phyloP scores from a whole-genome alignment of 257 asterid species.

The Petrea volubilis region DNA sequence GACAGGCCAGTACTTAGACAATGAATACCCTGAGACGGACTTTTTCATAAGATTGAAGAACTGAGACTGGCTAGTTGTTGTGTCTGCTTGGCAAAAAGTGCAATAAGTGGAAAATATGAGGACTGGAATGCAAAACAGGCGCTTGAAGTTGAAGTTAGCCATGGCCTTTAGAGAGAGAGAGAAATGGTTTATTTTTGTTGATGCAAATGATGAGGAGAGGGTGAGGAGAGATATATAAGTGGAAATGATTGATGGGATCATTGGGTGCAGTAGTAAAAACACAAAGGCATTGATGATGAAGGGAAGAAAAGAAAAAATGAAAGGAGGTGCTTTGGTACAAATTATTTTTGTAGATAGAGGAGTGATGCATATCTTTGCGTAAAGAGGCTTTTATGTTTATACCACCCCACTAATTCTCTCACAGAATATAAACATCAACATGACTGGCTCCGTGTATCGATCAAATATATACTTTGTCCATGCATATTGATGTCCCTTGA shows the following conservation, averaged over 20 bases:
- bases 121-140: conserved; percentile 24
- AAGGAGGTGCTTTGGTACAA: conserved; percentile 43
- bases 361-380: conserved; percentile 43
- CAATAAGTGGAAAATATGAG: conserved; percentile 22
- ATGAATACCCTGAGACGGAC: conserved; percentile 41
- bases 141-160: conserved; percentile 32
- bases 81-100: conserved; percentile 26
- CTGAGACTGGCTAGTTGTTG: conserved; percentile 30
- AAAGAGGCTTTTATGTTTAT: conserved; percentile 66
- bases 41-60: conserved; percentile 53
- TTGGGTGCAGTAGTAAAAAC: conserved; percentile 33
- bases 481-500: conserved; percentile 3
- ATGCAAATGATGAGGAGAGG: conserved; percentile 35
- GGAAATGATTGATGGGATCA: conserved; percentile 39
- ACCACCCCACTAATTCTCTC: conserved; percentile 44
- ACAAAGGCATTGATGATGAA: conserved; percentile 30
- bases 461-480: conserved; percentile 20
- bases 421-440: conserved; percentile 44
- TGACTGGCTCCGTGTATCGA: conserved; percentile 26
- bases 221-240: conserved; percentile 56
- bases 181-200: conserved; percentile 23
- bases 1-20: conserved; percentile 57
- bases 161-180: conserved; percentile 15
- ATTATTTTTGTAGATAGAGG: conserved; percentile 26
- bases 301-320: too few species aligned